These are phyloP conservation scores for Aspergillus sp. DNA, from an alignment of 2,329 filamentous ascomycete genomes.

Conservation along the genomic window DNA sequence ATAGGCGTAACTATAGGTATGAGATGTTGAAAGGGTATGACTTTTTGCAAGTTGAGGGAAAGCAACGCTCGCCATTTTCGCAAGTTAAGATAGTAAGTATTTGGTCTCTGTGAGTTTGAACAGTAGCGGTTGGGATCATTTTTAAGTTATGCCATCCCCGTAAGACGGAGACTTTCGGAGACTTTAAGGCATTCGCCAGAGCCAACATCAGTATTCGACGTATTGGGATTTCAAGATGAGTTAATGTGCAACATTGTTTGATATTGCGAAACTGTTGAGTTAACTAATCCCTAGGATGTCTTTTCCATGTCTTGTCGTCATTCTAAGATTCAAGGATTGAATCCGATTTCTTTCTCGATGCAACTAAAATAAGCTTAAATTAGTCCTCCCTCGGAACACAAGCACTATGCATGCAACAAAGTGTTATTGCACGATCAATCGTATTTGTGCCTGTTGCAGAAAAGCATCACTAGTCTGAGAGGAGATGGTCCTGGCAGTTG, in stretches of 20 bases:
- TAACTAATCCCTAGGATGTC: neutral
- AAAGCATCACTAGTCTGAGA: no score
- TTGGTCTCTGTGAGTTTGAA: neutral
- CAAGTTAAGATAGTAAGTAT: neutral
- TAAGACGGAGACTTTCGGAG: conserved; percentile 11
- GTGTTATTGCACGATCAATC: no score
- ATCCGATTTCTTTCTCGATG: neutral
- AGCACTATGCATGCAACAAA: no score
- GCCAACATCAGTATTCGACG: neutral
- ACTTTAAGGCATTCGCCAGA: neutral
- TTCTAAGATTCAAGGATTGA: neutral
- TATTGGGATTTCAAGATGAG: neutral
- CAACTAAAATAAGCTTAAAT: neutral
- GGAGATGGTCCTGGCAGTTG: no score
- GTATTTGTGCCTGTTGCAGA: no score
- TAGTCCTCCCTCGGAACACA: neutral
- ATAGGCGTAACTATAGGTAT: conserved; percentile 31
- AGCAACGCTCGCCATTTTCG: conserved; percentile 18
- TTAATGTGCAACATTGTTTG: neutral
- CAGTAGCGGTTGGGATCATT: neutral
- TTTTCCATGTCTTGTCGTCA: neutral
- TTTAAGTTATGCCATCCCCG: neutral
- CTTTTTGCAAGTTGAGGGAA: conserved; percentile 18
- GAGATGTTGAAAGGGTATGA: conserved; percentile 15
- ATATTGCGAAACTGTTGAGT: neutral